phyloP scores from a whole-genome alignment of 2,329 filamentous ascomycete genomes.

The Hirsutella rhossiliensis region DNA sequence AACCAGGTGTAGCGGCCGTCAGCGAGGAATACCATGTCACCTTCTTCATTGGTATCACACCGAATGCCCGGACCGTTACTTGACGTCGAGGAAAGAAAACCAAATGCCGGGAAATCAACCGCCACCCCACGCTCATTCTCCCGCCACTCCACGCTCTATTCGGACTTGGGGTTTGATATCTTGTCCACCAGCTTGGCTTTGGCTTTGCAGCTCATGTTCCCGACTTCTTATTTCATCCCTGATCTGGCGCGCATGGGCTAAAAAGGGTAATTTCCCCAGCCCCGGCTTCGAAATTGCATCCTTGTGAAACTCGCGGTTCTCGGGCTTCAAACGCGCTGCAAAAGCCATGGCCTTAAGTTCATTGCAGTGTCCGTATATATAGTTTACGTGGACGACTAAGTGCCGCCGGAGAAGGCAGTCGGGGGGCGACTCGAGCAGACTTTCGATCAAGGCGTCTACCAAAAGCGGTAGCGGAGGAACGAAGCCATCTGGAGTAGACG shows the following conservation, averaged over 20 bases:
- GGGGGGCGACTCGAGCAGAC: neutral
- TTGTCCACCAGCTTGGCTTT: no score
- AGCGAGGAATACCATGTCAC: no score
- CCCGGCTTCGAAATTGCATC: neutral
- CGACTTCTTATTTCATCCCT: neutral
- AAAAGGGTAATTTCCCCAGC: neutral
- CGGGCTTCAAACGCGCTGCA: neutral
- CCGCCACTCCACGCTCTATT: no score
- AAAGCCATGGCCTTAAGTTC: neutral
- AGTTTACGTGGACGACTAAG: neutral
- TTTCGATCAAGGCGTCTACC: neutral
- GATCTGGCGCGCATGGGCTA: neutral
- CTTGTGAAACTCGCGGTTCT: neutral
- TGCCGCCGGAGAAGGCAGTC: neutral
- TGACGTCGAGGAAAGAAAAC: no score
- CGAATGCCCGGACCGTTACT: no score
- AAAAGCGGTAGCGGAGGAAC: neutral
- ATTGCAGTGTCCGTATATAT: neutral
- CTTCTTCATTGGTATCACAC: no score
- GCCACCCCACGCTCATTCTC: no score
- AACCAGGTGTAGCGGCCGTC: no score
- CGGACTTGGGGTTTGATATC: no score
- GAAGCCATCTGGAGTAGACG: neutral
- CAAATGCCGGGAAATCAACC: no score
- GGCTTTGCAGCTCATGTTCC: no score